Evolutionary conservation across 1,139 yeast species (phyloP), one percentile per base, ranked within the genome.

Genomic region (Saccharomyces hybrid): DNA sequence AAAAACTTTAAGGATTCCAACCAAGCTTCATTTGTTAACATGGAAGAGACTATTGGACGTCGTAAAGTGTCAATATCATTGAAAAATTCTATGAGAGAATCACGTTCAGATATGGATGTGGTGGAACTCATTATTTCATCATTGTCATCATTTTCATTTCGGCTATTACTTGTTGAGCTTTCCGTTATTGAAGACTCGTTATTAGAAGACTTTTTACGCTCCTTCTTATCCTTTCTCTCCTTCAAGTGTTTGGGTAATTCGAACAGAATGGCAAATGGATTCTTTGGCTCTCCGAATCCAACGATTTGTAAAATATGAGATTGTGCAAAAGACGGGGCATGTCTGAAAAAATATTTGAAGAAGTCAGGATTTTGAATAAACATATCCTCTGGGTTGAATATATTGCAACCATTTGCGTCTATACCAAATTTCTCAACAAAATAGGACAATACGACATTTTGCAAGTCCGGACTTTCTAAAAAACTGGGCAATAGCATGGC

Each of bases 261-360:
- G 68, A 86, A 86, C 16, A 86, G 67, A 62, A 83, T 80, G 2
- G 91, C 88, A 70, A 86, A 85, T 20, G 93, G 90, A 64, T 84
- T 86, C 50, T 77, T 76, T 3, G 87, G 77, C 64, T 84, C 86
- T 32, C 95, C 95, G 70, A 86, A 83, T 1, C 95, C 95, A 51
- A 84, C 79, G 50, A 86, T 68, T 70, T 86, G 91, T 63, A 83
- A 78, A 54, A 86, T 82, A 63, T 86, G 87, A 28, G 89, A 83
- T 54, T 86, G 75, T 1, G 93, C 91, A 73, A 86, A 86, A 47
- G 82, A 76, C 0, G 90, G 81, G 1, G 88, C 84, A 64, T 86
- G 85, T 63, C 84, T 84, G 63, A 83, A 83, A 86, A 89, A 86
- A 63, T 85, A 86, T 57, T 82, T 83, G 63, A 83, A 72, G 61